Conservation (phyloP, 2,329 filamentous ascomycete species). For the Sporothrix protearum region DNA sequence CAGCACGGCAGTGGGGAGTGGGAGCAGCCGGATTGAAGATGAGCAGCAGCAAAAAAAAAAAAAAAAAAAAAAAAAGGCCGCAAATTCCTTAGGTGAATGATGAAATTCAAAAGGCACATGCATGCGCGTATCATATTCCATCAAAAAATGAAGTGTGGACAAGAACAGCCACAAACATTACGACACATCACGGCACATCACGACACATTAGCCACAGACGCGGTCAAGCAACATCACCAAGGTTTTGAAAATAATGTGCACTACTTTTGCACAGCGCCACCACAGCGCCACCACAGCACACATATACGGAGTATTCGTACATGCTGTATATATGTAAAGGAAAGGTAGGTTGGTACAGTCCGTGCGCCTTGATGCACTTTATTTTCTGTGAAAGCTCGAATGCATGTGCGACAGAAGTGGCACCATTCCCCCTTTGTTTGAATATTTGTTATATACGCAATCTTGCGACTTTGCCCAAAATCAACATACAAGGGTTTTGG, state of each 20-base stretch:
- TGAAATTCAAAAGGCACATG: not conserved
- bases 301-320: too few species aligned
- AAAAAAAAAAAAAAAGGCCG: not conserved
- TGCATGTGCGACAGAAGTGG: not conserved
- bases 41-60: not conserved
- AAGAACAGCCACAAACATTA: not conserved
- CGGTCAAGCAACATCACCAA: not conserved
- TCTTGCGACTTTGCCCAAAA: not conserved
- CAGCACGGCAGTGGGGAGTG: not conserved
- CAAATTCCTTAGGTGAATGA: not conserved
- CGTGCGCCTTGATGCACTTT: not conserved
- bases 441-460: not conserved
- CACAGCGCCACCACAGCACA: not conserved
- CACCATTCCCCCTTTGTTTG: not conserved
- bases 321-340: not conserved
- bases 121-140: not conserved
- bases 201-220: not conserved
- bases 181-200: not conserved
- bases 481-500: not conserved
- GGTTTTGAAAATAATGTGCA: not conserved
- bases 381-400: not conserved
- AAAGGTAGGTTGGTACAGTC: not conserved
- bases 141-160: not conserved
- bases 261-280: not conserved
- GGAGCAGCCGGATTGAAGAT: not conserved